phyloP scores from a whole-genome alignment of 2,329 filamentous ascomycete genomes.

The Trichophyton verrucosum region DNA sequence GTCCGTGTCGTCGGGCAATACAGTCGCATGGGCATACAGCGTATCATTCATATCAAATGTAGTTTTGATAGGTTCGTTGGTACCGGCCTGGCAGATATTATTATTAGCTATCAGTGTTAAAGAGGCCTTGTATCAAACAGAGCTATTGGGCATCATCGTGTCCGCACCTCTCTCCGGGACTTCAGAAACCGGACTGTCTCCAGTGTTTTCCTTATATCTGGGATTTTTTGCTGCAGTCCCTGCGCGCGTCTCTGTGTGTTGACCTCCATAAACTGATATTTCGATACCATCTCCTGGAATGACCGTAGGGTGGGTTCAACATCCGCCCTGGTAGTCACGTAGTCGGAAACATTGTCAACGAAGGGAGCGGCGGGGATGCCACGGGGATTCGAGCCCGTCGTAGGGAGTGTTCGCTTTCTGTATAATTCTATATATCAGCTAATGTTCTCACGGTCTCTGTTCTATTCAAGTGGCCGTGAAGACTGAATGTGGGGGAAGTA shows the following conservation, averaged over 20 bases:
- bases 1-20: slow-evolving; percentile 57
- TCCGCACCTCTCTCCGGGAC: slow-evolving; percentile 54
- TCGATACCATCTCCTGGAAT: slow-evolving; percentile 50
- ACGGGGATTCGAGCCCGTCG: slow-evolving; percentile 29
- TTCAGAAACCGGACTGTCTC: slow-evolving; percentile 82
- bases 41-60: slow-evolving; percentile 97
- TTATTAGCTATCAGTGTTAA: not conserved
- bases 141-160: no score
- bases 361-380: slow-evolving; percentile 37
- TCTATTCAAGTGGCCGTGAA: not conserved
- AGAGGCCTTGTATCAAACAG: not conserved
- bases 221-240: slow-evolving; percentile 86
- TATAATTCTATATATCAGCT: not conserved
- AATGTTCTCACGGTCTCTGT: not conserved
- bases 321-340: slow-evolving; percentile 34
- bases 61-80: slow-evolving; percentile 58
- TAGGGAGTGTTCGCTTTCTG: not conserved
- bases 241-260: slow-evolving; percentile 74
- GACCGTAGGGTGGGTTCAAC: slow-evolving; percentile 35
- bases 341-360: slow-evolving; percentile 36
- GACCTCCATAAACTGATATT: slow-evolving; percentile 99
- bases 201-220: slow-evolving; percentile 90
- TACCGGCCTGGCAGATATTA: slow-evolving; percentile 17
- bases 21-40: slow-evolving; percentile 73
- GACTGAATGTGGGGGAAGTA: slow-evolving; percentile 7